Evolutionary conservation across 495 filamentous ascomycete genomes (phyloP), one percentile per base, ranked within the genome.

Genomic region (Xylona heveae): DNA sequence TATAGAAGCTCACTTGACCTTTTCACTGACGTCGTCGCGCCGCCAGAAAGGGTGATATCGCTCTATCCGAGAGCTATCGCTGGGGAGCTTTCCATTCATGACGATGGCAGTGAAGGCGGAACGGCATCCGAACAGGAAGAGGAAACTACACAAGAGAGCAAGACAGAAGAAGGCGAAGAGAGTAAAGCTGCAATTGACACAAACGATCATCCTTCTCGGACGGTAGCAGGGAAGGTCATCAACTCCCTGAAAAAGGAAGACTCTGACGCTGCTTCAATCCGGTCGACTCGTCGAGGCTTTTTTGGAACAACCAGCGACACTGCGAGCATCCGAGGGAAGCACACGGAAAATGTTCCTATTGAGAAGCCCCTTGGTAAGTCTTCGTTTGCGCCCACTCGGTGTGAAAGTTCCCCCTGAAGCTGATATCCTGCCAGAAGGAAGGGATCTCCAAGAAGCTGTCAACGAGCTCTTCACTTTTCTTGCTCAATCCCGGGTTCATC

Each of bases 1-100:
- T 99, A 84, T 43, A 65, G 73, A 21, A 74, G 90, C n/a, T 74
- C 83, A 4, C 57, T 99, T 48, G 83, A 92, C 38, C 55, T 95
- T 9, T 95, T 95, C 52, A 78, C 77, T 5, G 73, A 84, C 15
- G 75, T 93, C 2, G 67, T 78, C 30, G 84, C 88, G 0, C 78
- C 90, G 6, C 85, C 88, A 1, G 79, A 90, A 49, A 65, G 76
- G 36, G 85, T 94, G 1, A 75, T 99, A 38, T 68, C 64, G 31
- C 52, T 95, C 6, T 99, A 80, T 42, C 88, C 88, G 5, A 71
- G 54, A 38, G 58, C 68, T 13, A 84, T 99, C 36, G 78, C 84
- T 3, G 88, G 90, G 0, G 71, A 83, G 10, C 54, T 88, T 0
- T 78, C 81, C 0, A 57, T 46, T 38, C 34, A 57, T 8, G 61